Percentiles rank a stretch among this genome's conserved stretches.
phyloP scores from a whole-genome alignment of 305 asterid genomes.

The Fraxinus angustifolia region DNA sequence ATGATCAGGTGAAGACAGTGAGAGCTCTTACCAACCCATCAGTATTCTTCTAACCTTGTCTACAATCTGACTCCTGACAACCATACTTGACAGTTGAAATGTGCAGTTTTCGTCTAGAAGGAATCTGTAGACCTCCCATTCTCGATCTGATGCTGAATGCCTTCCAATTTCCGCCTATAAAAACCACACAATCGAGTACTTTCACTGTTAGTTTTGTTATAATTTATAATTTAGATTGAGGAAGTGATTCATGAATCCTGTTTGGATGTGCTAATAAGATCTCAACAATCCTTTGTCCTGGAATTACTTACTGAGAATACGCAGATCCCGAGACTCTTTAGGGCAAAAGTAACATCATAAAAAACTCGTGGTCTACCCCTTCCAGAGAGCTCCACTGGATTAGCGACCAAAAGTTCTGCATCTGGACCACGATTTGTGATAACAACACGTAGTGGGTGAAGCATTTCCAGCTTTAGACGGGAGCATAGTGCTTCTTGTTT shows the following conservation, averaged over 20 bases:
- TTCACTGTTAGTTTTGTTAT: background rate
- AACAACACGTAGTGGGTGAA: conserved; percentile 77
- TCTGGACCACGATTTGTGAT: conserved; percentile 77
- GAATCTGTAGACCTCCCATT: conserved; percentile 85
- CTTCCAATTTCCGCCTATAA: conserved; percentile 81
- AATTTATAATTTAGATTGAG: background rate
- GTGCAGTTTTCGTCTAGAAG: conserved; percentile 69
- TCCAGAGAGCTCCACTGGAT: conserved; percentile 88
- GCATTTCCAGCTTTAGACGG: conserved; percentile 64
- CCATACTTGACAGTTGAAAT: conserved; percentile 40
- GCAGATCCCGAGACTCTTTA: conserved; percentile 70
- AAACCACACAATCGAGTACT: background rate
- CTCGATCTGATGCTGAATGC: conserved; percentile 56
- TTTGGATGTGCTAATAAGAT: background rate
- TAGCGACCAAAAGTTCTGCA: conserved; percentile 78
- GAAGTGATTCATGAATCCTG: background rate
- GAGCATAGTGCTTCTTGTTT: conserved; percentile 66
- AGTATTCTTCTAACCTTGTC: conserved; percentile 75
- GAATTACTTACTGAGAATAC: conserved; percentile 58
- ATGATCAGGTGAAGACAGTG: background rate
- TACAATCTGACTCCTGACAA: conserved; percentile 55
- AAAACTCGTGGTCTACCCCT: conserved; percentile 86
- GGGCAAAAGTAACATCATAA: conserved; percentile 65
- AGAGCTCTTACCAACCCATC: conserved; percentile 79
- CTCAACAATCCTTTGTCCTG: background rate